phyloP scores from a whole-genome alignment of 768 basidiomycete species.

The Amanita polypyramis region DNA sequence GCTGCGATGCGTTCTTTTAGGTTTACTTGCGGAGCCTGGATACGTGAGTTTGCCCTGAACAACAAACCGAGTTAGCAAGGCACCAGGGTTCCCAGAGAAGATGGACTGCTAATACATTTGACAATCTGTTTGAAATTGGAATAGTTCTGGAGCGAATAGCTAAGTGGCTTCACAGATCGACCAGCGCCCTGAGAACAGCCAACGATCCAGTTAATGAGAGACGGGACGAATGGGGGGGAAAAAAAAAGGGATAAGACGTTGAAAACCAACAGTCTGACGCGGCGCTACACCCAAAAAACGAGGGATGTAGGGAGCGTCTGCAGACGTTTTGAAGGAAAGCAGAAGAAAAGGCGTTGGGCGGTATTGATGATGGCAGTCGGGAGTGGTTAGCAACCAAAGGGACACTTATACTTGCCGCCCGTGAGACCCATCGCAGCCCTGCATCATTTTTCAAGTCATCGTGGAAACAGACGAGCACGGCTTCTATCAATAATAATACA shows the following conservation, averaged over 20 bases:
- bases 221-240: too few relatives aligned
- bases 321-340: not conserved
- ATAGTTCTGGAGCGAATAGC: not conserved
- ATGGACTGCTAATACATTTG: not conserved
- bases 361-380: slow-evolving; percentile 1
- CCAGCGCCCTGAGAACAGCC: slow-evolving; percentile 1
- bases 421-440: not conserved
- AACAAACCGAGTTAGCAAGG: not conserved
- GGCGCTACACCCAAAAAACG: not conserved
- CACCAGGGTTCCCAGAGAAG: not conserved
- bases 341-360: not conserved
- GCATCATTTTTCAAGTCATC: slow-evolving; percentile 1
- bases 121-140: not conserved
- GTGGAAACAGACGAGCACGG: too few relatives aligned
- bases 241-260: not conserved
- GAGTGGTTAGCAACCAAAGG: slow-evolving; percentile 2
- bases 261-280: not conserved
- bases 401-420: not conserved
- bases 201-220: not conserved
- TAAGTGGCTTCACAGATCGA: slow-evolving; percentile 1
- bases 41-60: slow-evolving; percentile 20
- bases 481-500: too few relatives aligned
- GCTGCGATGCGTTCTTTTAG: slow-evolving; percentile 81
- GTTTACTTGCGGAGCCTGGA: slow-evolving; percentile 32
- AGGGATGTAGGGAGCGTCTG: not conserved